Percentiles rank a stretch among this genome's conserved stretches.
Conservation (phyloP, 2,329 filamentous ascomycete species). For the Botrytis fragariae region DNA sequence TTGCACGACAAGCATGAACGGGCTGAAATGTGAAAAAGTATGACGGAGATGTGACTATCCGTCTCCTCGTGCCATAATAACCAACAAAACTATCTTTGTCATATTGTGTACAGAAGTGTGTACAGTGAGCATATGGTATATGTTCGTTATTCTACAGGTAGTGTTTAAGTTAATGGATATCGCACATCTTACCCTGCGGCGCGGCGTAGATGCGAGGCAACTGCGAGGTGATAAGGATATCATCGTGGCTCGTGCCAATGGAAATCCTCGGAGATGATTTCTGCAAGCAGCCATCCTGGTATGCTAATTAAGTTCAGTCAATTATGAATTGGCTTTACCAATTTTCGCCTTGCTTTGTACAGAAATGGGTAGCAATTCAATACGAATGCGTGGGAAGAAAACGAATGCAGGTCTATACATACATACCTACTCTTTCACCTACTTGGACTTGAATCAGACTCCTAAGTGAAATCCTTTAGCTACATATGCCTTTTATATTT, state of each 20-base stretch:
- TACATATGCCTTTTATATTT: neutral
- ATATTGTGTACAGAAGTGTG: neutral
- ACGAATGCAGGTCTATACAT: neutral
- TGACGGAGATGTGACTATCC: constrained; percentile 15
- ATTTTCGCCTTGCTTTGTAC: neutral
- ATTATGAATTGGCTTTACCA: neutral
- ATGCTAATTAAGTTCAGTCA: neutral
- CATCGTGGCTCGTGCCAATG: constrained; percentile 20
- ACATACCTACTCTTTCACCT: neutral
- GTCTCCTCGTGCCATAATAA: constrained; percentile 3
- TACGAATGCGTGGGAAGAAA: neutral
- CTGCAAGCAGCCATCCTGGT: constrained; percentile 17
- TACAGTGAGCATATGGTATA: neutral
- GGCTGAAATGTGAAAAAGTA: constrained; percentile 15
- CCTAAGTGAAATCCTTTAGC: neutral
- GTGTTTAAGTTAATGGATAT: neutral
- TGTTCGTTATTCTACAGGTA: constrained; percentile 3
- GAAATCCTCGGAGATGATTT: constrained; percentile 21
- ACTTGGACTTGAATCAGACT: neutral
- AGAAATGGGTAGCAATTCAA: neutral
- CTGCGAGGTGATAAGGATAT: constrained; percentile 20
- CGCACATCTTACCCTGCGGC: constrained; percentile 17
- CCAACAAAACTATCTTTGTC: neutral
- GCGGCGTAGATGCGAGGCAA: constrained; percentile 15
- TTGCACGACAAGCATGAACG: constrained; percentile 11